These are phyloP conservation scores for Mucor indicus DNA, from an alignment of 371 early-diverging fungal genomes.

Conservation along the genomic window DNA sequence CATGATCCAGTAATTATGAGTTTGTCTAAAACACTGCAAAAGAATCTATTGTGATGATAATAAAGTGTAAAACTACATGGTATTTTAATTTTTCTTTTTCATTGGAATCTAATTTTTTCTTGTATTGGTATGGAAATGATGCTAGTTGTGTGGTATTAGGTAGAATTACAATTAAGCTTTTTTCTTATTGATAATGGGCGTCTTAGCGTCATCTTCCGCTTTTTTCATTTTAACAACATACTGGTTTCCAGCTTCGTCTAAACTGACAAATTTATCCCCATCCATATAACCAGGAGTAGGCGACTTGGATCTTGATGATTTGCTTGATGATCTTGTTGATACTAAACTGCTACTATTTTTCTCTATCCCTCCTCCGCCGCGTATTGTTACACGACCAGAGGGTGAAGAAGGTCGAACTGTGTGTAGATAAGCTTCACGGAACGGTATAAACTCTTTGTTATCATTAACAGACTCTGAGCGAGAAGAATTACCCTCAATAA, in stretches of 20 bases:
- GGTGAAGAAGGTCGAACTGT: slow-evolving; percentile 32
- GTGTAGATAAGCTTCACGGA: slow-evolving; percentile 23
- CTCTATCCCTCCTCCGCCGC: slow-evolving; percentile 27
- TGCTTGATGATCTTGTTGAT: slow-evolving; percentile 32
- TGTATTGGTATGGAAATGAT: too few relatives aligned
- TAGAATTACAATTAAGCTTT: not conserved
- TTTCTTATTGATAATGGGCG: slow-evolving; percentile 23
- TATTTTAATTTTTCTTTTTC: too few relatives aligned
- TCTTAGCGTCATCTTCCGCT: slow-evolving; percentile 36
- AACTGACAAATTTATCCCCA: slow-evolving; percentile 39
- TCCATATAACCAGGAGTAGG: slow-evolving; percentile 37
- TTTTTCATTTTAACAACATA: slow-evolving; percentile 42
- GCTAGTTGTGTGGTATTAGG: not conserved
- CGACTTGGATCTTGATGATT: slow-evolving; percentile 28
- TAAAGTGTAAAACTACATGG: too few relatives aligned
- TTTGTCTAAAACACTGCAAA: too few relatives aligned
- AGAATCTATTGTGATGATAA: too few relatives aligned
- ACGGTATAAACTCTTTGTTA: slow-evolving; percentile 4
- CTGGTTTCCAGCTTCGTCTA: slow-evolving; percentile 45
- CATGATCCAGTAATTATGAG: too few relatives aligned
- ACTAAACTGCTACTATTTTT: slow-evolving; percentile 18
- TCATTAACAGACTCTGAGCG: slow-evolving; percentile 5
- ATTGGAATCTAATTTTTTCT: too few relatives aligned
- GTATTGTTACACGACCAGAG: slow-evolving; percentile 35
- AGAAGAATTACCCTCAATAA: slow-evolving; percentile 20